phyloP scores from a whole-genome alignment of 2,329 filamentous ascomycete genomes.

The Aspergillus floridensis region DNA sequence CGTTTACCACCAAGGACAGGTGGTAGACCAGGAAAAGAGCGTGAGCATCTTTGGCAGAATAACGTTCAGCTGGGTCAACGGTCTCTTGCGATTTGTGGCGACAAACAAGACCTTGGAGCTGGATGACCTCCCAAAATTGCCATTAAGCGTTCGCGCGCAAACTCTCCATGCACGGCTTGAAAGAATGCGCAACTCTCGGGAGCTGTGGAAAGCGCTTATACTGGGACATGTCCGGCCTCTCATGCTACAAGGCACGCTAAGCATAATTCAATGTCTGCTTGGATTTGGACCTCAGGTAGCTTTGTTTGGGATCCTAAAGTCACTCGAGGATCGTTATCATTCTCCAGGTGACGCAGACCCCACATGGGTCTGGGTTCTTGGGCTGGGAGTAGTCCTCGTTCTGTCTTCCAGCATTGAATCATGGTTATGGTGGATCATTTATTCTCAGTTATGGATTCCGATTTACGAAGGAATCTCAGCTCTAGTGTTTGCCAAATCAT shows the following conservation, averaged over 20 bases:
- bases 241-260: constrained; percentile 58
- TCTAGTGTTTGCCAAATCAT: constrained; percentile 72
- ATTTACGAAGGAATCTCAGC: constrained; percentile 68
- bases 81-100: constrained; percentile 55
- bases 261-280: constrained; percentile 54
- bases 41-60: constrained; percentile 60
- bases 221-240: constrained; percentile 58
- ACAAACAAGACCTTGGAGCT: constrained; percentile 61
- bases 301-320: constrained; percentile 63
- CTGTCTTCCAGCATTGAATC: constrained; percentile 58
- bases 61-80: constrained; percentile 64
- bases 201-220: constrained; percentile 61
- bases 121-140: constrained; percentile 61
- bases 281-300: constrained; percentile 69
- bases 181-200: constrained; percentile 29
- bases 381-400: constrained; percentile 60
- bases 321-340: constrained; percentile 57
- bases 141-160: constrained; percentile 55
- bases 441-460: constrained; percentile 61
- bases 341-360: constrained; percentile 49
- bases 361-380: constrained; percentile 67
- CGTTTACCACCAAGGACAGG: constrained; percentile 58
- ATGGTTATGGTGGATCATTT: constrained; percentile 66
- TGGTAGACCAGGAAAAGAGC: constrained; percentile 64
- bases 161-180: constrained; percentile 51